Evolutionary conservation across 2,329 filamentous ascomycete species (phyloP).

Genomic region (Apiospora marii): DNA sequence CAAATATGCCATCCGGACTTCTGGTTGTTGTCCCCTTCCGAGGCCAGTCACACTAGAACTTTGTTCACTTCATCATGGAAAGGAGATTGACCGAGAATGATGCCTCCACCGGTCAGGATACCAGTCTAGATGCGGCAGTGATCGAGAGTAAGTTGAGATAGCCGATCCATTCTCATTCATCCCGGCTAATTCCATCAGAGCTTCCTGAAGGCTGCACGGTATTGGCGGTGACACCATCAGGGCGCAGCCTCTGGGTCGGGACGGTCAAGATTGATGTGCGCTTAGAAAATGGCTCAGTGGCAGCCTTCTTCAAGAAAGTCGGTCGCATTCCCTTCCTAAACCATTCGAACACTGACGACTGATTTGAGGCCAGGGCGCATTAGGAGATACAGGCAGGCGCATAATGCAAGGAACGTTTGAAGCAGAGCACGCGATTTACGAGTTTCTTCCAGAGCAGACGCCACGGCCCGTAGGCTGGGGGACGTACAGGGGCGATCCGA

Average conservation of each 20-base stretch:
- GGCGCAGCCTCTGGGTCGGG: not conserved
- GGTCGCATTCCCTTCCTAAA: not conserved
- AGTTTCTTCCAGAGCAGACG: not conserved
- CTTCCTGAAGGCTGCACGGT: not conserved
- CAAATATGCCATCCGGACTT: too few relatives aligned
- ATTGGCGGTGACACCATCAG: not conserved
- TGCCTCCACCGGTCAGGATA: conserved; percentile 20
- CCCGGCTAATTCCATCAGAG: not conserved
- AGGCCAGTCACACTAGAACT: too few relatives aligned
- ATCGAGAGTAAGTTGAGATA: not conserved
- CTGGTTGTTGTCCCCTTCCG: too few relatives aligned
- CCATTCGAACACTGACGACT: not conserved
- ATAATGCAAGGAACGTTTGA: not conserved
- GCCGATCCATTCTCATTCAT: too few relatives aligned
- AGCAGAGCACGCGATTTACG: not conserved
- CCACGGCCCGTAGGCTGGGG: not conserved
- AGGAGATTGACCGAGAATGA: not conserved
- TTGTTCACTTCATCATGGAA: too few relatives aligned
- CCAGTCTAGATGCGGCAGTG: not conserved
- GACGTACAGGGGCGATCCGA: not conserved
- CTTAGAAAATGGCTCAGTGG: not conserved
- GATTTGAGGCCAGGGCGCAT: not conserved
- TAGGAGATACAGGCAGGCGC: not conserved
- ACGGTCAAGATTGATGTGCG: not conserved
- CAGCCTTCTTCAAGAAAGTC: not conserved